Percentiles rank a stretch among this genome's conserved stretches.
phyloP scores from a whole-genome alignment of 768 basidiomycete genomes.

The Boletus fagicola region DNA sequence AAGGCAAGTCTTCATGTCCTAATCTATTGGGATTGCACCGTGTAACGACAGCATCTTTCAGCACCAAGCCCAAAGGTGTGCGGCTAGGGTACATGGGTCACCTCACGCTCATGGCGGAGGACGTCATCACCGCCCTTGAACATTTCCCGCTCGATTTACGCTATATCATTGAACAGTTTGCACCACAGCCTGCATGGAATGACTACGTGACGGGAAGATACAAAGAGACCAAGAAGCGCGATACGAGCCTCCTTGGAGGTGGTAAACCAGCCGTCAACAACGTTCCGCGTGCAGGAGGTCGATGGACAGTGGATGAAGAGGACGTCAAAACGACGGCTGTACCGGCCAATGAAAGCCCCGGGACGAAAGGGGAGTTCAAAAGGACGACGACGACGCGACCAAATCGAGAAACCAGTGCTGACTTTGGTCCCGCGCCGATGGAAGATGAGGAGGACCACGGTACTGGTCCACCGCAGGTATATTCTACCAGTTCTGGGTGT shows the following conservation, averaged over 20 bases:
- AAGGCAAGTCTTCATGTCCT: slow-evolving; percentile 45
- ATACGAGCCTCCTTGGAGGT: slow-evolving; percentile 79
- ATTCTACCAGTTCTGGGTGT: slow-evolving; percentile 8
- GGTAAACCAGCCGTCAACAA: slow-evolving; percentile 66
- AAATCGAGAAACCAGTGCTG: slow-evolving; percentile 53
- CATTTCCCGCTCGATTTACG: slow-evolving; percentile 82
- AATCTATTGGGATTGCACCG: background rate
- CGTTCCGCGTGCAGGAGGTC: slow-evolving; percentile 31
- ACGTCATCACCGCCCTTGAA: slow-evolving; percentile 85
- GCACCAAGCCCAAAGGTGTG: slow-evolving; percentile 70
- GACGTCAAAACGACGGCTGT: slow-evolving; percentile 36
- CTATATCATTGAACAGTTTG: slow-evolving; percentile 58
- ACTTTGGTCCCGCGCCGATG: slow-evolving; percentile 59
- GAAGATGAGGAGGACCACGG: slow-evolving; percentile 46
- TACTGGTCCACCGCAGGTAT: slow-evolving; percentile 46
- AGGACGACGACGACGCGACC: slow-evolving; percentile 44
- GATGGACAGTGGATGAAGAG: slow-evolving; percentile 74
- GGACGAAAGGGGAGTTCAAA: slow-evolving; percentile 57
- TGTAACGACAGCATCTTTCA: slow-evolving; percentile 29
- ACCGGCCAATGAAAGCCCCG: slow-evolving; percentile 19
- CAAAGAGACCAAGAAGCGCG: slow-evolving; percentile 80
- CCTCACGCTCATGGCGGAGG: slow-evolving; percentile 91
- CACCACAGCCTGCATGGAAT: slow-evolving; percentile 83
- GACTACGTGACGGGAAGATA: slow-evolving; percentile 85
- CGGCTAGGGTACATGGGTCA: slow-evolving; percentile 97